Percentiles rank a stretch among this genome's conserved stretches.
These are phyloP conservation scores for Aurinia saxatilis DNA, from an alignment of 345 rosid species.

Conservation along the genomic window DNA sequence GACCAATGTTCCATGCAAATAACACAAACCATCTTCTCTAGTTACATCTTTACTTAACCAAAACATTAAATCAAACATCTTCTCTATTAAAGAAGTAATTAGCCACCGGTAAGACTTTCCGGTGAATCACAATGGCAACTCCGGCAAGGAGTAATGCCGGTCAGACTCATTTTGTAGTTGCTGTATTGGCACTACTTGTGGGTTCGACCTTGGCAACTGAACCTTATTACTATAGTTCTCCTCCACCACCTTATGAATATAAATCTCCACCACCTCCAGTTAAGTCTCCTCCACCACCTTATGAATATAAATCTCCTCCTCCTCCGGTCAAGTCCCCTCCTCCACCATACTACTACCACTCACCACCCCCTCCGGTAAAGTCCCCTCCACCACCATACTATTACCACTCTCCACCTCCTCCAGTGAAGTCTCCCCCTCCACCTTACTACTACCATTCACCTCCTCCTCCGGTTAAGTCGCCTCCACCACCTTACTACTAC, in stretches of 20 bases:
- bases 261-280: conserved; percentile 42
- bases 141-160: conserved; percentile 22
- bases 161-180: conserved; percentile 9
- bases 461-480: conserved; percentile 30
- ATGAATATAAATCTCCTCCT: conserved; percentile 6
- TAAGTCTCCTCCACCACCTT: conserved; percentile 26
- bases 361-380: conserved; percentile 31
- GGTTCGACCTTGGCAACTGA: conserved; percentile 17
- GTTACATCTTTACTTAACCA: background rate
- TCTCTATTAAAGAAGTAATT: background rate
- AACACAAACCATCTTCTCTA: conserved; percentile 8
- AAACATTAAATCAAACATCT: background rate
- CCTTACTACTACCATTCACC: conserved; percentile 29
- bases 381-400: conserved; percentile 30
- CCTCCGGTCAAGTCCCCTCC: conserved; percentile 18
- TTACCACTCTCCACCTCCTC: conserved; percentile 35
- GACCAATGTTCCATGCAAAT: background rate
- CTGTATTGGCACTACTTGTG: conserved; percentile 11
- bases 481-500: conserved; percentile 26
- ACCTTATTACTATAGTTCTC: conserved; percentile 32
- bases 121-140: conserved; percentile 16
- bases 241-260: conserved; percentile 37
- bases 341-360: conserved; percentile 19
- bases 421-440: conserved; percentile 17
- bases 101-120: background rate